These are phyloP conservation scores for Mortierella sp. DNA, from an alignment of 371 early-diverging fungal species.

Conservation along the genomic window DNA sequence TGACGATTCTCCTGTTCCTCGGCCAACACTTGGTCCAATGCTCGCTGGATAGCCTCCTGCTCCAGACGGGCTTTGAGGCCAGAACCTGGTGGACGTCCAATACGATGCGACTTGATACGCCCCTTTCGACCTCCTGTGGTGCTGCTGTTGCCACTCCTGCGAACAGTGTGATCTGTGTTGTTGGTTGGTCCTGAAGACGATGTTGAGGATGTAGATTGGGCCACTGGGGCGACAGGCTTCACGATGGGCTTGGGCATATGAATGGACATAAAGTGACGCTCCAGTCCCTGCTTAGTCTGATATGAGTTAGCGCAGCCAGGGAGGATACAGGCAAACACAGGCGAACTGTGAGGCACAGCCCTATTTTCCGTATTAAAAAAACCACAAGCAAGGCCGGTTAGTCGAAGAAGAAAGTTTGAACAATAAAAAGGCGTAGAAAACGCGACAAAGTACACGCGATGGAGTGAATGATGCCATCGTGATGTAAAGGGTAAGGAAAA, in stretches of 20 bases:
- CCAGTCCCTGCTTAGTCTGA: conserved; percentile 55
- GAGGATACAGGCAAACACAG: conserved; percentile 41
- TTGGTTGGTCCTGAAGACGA: background rate
- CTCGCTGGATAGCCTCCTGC: conserved; percentile 18
- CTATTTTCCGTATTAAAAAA: conserved; percentile 7
- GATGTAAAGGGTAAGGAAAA: too few species aligned
- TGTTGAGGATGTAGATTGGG: conserved; percentile 4
- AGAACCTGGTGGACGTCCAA: conserved; percentile 41
- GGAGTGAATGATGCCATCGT: background rate
- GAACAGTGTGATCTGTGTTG: background rate
- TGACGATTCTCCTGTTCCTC: conserved; percentile 12
- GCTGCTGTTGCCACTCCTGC: background rate
- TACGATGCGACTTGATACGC: conserved; percentile 36
- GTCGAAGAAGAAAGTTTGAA: background rate
- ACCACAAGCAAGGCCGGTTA: background rate
- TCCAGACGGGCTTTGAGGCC: conserved; percentile 30
- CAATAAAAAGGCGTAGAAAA: background rate
- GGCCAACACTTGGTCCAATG: background rate
- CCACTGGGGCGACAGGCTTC: background rate
- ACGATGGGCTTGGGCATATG: conserved; percentile 38
- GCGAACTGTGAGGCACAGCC: conserved; percentile 30
- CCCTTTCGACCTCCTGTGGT: conserved; percentile 18
- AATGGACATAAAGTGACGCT: conserved; percentile 47
- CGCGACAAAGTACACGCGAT: background rate
- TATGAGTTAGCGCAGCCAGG: conserved; percentile 48